Percentiles rank a stretch among this genome's conserved stretches.
Conservation (phyloP, 208 protist genomes). For the Trypanosoma rangeli region DNA sequence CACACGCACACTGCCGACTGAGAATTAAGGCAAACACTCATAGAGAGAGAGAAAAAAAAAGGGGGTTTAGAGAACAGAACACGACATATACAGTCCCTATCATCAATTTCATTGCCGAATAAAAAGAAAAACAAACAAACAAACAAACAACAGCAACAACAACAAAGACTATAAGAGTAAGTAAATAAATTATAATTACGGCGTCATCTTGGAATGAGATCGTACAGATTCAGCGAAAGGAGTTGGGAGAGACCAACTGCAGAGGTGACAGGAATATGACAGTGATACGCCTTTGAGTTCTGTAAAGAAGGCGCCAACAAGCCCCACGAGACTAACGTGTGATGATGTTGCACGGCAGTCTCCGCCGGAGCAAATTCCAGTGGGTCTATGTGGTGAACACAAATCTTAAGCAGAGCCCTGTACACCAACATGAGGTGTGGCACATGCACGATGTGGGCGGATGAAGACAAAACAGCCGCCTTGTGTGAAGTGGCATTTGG, state of each 20-base stretch:
- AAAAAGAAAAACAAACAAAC: slow-evolving; percentile 4
- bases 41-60: not conserved
- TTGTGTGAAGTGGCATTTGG: slow-evolving; percentile 69
- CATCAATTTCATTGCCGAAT: not conserved
- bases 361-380: slow-evolving; percentile 63
- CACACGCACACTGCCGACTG: not conserved
- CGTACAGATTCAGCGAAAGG: slow-evolving; percentile 66
- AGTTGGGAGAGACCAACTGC: slow-evolving; percentile 58
- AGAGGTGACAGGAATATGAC: slow-evolving; percentile 78
- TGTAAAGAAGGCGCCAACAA: slow-evolving; percentile 52
- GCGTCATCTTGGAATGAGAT: slow-evolving; percentile 63
- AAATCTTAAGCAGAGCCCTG: slow-evolving; percentile 63
- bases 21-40: not conserved
- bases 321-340: slow-evolving; percentile 73
- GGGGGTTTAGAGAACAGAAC: too few relatives aligned
- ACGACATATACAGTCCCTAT: not conserved
- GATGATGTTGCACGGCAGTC: slow-evolving; percentile 60
- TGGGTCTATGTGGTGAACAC: slow-evolving; percentile 59
- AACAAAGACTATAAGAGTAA: slow-evolving; percentile 2
- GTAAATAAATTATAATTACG: slow-evolving; percentile 4
- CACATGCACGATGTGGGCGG: slow-evolving; percentile 49
- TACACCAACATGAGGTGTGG: slow-evolving; percentile 64
- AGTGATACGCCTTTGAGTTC: slow-evolving; percentile 52
- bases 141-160: not conserved
- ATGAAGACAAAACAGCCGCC: slow-evolving; percentile 62